Evolutionary conservation across 75 land plant species (phyloP).

Genomic region (Cupressus sempervirens): DNA sequence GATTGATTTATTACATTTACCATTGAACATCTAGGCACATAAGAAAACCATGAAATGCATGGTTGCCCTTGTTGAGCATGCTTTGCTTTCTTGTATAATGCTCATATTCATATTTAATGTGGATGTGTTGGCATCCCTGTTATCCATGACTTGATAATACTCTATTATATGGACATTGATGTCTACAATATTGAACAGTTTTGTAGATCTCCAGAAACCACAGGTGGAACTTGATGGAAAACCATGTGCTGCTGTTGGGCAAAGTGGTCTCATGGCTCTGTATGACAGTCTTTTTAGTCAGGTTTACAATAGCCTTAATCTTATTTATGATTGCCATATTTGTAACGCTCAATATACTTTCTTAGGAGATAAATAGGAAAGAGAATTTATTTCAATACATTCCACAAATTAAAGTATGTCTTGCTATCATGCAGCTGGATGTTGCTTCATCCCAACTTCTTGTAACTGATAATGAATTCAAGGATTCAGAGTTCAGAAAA

Average conservation of each 20-base stretch:
- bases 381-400: not conserved
- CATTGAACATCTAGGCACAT: not conserved
- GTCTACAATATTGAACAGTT: slow-evolving; percentile 38
- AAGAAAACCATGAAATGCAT: not conserved
- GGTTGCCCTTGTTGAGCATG: not conserved
- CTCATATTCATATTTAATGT: not conserved
- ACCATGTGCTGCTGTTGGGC: slow-evolving; percentile 97
- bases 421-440: slow-evolving; percentile 72
- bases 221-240: slow-evolving; percentile 91
- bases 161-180: not conserved
- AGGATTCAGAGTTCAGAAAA: slow-evolving; percentile 58
- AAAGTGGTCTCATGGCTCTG: slow-evolving; percentile 94
- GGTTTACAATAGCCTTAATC: slow-evolving; percentile 27
- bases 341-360: not conserved
- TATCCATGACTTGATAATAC: not conserved
- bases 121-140: not conserved
- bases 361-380: not conserved
- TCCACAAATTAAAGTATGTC: not conserved
- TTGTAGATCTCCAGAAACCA: slow-evolving; percentile 92
- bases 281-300: slow-evolving; percentile 89
- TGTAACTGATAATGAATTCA: slow-evolving; percentile 92
- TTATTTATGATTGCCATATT: not conserved
- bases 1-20: not conserved
- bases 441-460: slow-evolving; percentile 94
- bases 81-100: not conserved